Conservation (phyloP, 345 rosid species). For the Durio zibethinus region DNA sequence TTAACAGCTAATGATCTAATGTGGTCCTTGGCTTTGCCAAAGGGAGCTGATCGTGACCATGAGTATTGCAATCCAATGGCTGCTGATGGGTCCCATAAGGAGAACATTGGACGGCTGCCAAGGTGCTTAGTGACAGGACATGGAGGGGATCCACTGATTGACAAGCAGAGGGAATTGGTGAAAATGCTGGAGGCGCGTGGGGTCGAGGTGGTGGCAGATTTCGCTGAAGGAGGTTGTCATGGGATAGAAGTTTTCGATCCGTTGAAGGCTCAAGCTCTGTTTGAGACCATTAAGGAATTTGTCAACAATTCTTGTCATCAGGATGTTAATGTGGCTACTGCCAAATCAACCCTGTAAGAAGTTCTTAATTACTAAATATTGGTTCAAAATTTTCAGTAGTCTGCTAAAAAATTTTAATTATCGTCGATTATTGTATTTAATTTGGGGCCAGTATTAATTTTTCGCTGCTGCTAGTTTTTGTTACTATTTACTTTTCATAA, state of each 20-base stretch:
- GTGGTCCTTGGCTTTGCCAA: constrained; percentile 69
- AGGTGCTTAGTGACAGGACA: constrained; percentile 45
- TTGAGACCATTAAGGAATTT: constrained; percentile 34
- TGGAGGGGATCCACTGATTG: constrained; percentile 73
- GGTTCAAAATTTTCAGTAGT: not conserved
- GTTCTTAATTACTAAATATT: not conserved
- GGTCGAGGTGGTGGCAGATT: constrained; percentile 46
- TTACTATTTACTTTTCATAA: no score
- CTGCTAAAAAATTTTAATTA: not conserved
- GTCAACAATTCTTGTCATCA: constrained; percentile 19
- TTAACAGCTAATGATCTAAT: constrained; percentile 46
- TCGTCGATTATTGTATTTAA: not conserved
- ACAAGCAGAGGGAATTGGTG: constrained; percentile 60
- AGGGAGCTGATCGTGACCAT: constrained; percentile 68
- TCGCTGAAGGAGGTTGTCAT: constrained; percentile 60
- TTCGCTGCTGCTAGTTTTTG: no score
- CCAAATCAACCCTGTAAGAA: constrained; percentile 20
- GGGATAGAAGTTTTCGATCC: constrained; percentile 61
- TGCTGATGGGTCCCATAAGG: constrained; percentile 24
- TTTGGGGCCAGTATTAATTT: not conserved
- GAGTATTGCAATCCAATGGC: constrained; percentile 60
- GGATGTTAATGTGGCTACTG: not conserved
- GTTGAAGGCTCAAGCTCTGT: constrained; percentile 36
- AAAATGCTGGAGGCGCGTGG: constrained; percentile 50
- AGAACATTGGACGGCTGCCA: constrained; percentile 51